Evolutionary conservation across 805 yeast genomes (phyloP).

Genomic region (Lipomyces yamanashiensis): DNA sequence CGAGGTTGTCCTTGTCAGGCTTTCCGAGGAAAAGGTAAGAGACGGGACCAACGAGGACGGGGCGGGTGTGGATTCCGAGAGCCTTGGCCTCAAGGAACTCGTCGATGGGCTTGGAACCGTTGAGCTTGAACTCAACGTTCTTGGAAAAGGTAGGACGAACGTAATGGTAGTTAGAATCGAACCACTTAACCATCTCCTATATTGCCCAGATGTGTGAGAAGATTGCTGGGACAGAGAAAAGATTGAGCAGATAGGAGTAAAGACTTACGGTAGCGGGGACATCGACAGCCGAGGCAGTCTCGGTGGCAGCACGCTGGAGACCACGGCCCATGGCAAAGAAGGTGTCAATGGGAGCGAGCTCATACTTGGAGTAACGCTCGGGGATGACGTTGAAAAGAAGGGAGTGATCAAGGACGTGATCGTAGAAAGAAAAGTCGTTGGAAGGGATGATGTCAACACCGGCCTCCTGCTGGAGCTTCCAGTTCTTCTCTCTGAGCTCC

Average conservation of each 20-base stretch:
- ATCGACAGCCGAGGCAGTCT: constrained; percentile 85
- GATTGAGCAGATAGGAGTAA: background rate
- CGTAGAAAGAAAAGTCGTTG: constrained; percentile 97
- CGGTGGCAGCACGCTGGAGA: constrained; percentile 95
- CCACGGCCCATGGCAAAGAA: constrained; percentile 99
- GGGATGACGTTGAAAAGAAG: constrained; percentile 94
- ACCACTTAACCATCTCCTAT: constrained; percentile 98
- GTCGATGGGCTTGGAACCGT: constrained; percentile 94
- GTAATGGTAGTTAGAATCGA: constrained; percentile 99
- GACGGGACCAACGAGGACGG: constrained; percentile 95
- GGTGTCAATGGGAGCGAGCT: constrained; percentile 86
- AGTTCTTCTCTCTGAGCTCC: constrained; percentile 92
- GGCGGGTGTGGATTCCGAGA: constrained; percentile 95
- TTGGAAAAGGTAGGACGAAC: constrained; percentile 99
- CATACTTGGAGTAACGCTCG: constrained; percentile 92
- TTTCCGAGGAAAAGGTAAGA: constrained; percentile 95
- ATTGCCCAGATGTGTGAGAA: constrained; percentile 1
- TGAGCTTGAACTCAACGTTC: constrained; percentile 93
- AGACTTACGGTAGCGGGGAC: constrained; percentile 80
- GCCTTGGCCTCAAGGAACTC: constrained; percentile 98
- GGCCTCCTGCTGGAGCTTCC: constrained; percentile 96
- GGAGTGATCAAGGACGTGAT: constrained; percentile 93
- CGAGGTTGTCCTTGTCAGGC: constrained; percentile 97
- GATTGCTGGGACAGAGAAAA: background rate
- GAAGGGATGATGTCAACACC: constrained; percentile 98